phyloP scores from a whole-genome alignment of 805 yeast genomes.

The Metschnikowia chrysomelidarum region DNA sequence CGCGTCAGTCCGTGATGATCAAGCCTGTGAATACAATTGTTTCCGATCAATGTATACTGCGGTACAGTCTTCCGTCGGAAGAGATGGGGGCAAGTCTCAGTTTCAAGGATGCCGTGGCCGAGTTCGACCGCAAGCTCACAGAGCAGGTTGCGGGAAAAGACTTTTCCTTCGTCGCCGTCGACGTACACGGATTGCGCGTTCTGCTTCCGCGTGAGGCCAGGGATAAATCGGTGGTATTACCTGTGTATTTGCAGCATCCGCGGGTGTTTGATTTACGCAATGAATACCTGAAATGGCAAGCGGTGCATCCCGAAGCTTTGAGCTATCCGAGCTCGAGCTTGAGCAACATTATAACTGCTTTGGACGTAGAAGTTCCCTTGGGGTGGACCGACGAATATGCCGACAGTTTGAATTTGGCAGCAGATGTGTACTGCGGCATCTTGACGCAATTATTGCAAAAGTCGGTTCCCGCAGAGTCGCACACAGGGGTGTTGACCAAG shows the following conservation, averaged over 20 bases:
- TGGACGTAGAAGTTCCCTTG: constrained; percentile 41
- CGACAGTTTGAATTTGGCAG: constrained; percentile 27
- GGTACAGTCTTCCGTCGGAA: constrained; percentile 60
- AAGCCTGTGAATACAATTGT: constrained; percentile 67
- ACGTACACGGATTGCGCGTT: constrained; percentile 72
- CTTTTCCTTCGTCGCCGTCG: constrained; percentile 64
- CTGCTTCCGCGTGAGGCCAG: constrained; percentile 78
- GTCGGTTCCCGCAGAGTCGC: constrained; percentile 49
- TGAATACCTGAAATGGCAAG: constrained; percentile 74
- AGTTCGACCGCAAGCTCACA: constrained; percentile 51
- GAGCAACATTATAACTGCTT: constrained; percentile 45
- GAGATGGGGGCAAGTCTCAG: constrained; percentile 54
- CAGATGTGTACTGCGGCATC: constrained; percentile 43
- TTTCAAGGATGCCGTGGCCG: constrained; percentile 60
- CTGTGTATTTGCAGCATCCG: constrained; percentile 73
- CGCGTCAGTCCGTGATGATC: constrained; percentile 47
- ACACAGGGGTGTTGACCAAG: constrained; percentile 55
- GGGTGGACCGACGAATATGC: constrained; percentile 40
- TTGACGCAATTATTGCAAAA: constrained; percentile 47
- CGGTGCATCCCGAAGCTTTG: constrained; percentile 50
- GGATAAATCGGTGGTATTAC: constrained; percentile 69
- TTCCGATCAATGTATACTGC: constrained; percentile 52
- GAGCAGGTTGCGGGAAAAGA: constrained; percentile 44
- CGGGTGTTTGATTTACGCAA: constrained; percentile 70
- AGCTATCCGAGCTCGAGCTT: constrained; percentile 34